phyloP scores from a whole-genome alignment of 371 early-diverging fungal genomes.

The Actinomucor elegans region DNA sequence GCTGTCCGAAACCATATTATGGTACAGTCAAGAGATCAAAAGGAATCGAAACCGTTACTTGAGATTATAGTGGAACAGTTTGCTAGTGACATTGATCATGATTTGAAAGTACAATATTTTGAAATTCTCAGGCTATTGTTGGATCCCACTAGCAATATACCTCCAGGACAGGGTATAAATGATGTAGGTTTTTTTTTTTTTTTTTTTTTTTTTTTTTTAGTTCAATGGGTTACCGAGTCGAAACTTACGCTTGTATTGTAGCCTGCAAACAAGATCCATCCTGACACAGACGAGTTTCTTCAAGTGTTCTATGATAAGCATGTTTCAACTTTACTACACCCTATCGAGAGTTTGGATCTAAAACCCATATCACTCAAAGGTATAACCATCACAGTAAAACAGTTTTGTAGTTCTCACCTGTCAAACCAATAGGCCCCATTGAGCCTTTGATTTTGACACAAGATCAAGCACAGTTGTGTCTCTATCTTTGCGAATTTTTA shows the following conservation, averaged over 20 bases:
- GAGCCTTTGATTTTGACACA: constrained; percentile 28
- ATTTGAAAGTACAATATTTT: constrained; percentile 67
- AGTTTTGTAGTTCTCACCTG: no score
- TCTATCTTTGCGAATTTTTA: constrained; percentile 75
- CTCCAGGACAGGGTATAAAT: constrained; percentile 8
- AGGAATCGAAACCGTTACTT: background rate
- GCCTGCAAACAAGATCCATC: constrained; percentile 39
- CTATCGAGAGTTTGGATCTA: constrained; percentile 49
- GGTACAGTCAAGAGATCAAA: constrained; percentile 49
- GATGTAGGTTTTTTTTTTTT: constrained; percentile 16
- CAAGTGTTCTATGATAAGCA: constrained; percentile 72
- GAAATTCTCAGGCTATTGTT: constrained; percentile 75
- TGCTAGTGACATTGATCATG: constrained; percentile 56
- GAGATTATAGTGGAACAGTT: constrained; percentile 63
- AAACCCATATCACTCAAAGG: constrained; percentile 31
- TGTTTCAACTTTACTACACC: constrained; percentile 54
- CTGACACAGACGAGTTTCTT: constrained; percentile 78
- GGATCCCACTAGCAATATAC: constrained; percentile 45
- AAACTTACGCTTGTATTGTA: background rate
- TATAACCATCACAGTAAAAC: no score
- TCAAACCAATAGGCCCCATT: constrained; percentile 28
- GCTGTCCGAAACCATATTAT: constrained; percentile 67
- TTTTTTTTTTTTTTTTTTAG: no score
- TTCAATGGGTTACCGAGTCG: background rate
- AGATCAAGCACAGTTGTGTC: constrained; percentile 39